Base-by-base conservation (phyloP, 345 rosid species). In the Acer campestre region DNA sequence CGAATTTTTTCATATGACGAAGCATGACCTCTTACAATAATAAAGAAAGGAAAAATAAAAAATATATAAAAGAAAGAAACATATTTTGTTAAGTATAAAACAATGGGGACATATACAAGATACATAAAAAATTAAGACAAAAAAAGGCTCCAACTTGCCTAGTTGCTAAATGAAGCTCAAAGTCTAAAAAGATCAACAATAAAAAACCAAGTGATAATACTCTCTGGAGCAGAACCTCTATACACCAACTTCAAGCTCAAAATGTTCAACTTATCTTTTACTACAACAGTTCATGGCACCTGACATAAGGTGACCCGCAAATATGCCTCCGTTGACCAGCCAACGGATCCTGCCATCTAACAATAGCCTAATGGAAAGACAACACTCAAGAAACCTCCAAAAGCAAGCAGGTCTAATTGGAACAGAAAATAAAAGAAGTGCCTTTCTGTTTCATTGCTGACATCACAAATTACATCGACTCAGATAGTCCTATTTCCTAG, bases 11-110 rank as follows among this genome's bases (percentile, higher is more conserved):
- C 27, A 46, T 49, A 6, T 48, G 0, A 6, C 16, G 40, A 72
- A 56, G 75, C 65, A 59, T 38, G 17, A 17, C 18, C 20, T 20
- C 22, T 46, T 56, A 72, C 65, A 71, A n/a, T 23, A 72, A 25
- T 53, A 70, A 70, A 51, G 38, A 7, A 70, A 70, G n/a, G 27
- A 27, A 27, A 70, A 68, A 12, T 6, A 3, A n/a, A 22, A 10
- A 40, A 42, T 40, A 7, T 7, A 31, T 5, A 10, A 11, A 42
- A 20, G 17, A 42, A 67, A 40, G 49, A 22, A 67, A 20, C 38
- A n/a, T n/a, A n/a, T 56, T 56, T 6, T 58, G 2, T 29, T 10
- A 31, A 1, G n/a, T 1, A 16, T 25, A 55, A 31, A 55, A 56
- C 16, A 31, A 55, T 11, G 31, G 35, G 23, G 29, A 44, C 62